Percentiles rank a stretch among this genome's conserved stretches.
phyloP scores from a whole-genome alignment of 2,329 filamentous ascomycete genomes.

The Metarhizium sp. region DNA sequence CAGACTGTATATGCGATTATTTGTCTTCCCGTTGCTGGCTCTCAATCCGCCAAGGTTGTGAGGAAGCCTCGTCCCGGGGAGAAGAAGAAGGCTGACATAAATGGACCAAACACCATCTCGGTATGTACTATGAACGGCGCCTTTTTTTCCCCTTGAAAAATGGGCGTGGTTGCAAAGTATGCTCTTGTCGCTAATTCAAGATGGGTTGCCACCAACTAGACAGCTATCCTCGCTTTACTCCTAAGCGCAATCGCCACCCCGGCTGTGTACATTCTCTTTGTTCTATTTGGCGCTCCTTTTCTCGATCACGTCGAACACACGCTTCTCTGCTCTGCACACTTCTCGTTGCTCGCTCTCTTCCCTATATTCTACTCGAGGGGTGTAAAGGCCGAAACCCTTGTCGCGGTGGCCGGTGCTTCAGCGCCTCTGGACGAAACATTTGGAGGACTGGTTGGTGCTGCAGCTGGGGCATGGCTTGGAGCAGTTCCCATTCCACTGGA shows the following conservation, averaged over 20 bases:
- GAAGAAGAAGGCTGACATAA: conserved; percentile 41
- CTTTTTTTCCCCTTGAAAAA: not conserved
- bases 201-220: conserved; percentile 20
- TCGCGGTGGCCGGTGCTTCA: conserved; percentile 55
- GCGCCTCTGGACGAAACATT: conserved; percentile 76
- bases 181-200: not conserved
- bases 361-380: conserved; percentile 83
- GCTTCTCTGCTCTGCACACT: conserved; percentile 68
- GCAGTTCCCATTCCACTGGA: conserved; percentile 93
- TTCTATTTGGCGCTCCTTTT: conserved; percentile 87
- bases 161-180: not conserved
- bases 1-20: conserved; percentile 55
- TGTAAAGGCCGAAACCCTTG: conserved; percentile 62
- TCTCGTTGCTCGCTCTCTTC: conserved; percentile 68
- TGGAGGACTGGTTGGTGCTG: conserved; percentile 68
- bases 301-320: conserved; percentile 75
- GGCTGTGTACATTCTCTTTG: conserved; percentile 49
- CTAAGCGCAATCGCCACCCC: conserved; percentile 66
- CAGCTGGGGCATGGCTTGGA: conserved; percentile 82
- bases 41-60: conserved; percentile 26
- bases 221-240: conserved; percentile 34
- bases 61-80: conserved; percentile 45
- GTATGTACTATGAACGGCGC: conserved; percentile 24
- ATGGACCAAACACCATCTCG: conserved; percentile 34
- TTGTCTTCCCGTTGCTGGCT: conserved; percentile 54